These are phyloP conservation scores for Flammula alnicola DNA, from an alignment of 1,284 basidiomycete genomes.

Conservation along the genomic window DNA sequence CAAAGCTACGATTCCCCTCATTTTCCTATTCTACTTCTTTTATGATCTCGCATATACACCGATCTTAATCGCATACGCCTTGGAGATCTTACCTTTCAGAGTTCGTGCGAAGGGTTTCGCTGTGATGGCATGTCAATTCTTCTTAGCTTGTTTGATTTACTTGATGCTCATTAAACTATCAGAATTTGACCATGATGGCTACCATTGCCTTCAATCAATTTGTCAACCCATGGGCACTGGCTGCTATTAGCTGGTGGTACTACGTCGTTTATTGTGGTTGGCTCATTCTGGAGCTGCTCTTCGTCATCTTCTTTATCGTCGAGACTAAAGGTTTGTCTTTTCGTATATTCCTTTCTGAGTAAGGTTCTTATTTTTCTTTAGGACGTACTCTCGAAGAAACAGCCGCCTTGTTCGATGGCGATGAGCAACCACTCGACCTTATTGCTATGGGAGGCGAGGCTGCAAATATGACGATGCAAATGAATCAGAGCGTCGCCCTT, in stretches of 20 bases:
- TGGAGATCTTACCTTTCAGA: slow-evolving; percentile 70
- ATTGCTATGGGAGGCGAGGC: slow-evolving; percentile 52
- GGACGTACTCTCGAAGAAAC: slow-evolving; percentile 71
- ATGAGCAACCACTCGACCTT: slow-evolving; percentile 48
- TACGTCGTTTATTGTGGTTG: slow-evolving; percentile 65
- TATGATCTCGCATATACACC: slow-evolving; percentile 71
- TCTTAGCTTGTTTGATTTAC: slow-evolving; percentile 37
- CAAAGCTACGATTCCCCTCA: slow-evolving; percentile 64
- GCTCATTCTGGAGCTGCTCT: slow-evolving; percentile 62
- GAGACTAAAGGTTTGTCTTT: slow-evolving; percentile 57
- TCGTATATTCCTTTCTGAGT: too few relatives aligned
- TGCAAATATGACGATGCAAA: slow-evolving; percentile 51
- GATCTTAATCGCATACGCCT: slow-evolving; percentile 62
- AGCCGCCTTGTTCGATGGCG: slow-evolving; percentile 64
- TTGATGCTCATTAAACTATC: too few relatives aligned
- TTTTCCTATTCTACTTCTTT: slow-evolving; percentile 71
- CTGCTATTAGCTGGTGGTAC: slow-evolving; percentile 77
- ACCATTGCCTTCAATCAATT: slow-evolving; percentile 72
- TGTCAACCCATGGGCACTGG: slow-evolving; percentile 72
- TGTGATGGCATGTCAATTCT: slow-evolving; percentile 51
- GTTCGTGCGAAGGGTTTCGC: slow-evolving; percentile 72
- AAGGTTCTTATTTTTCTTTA: slow-evolving; percentile 25
- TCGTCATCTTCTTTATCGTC: slow-evolving; percentile 56
- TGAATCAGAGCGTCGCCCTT: too few relatives aligned
- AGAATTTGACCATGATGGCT: too few relatives aligned